phyloP scores from a whole-genome alignment of 306 rosid species.

The Quercus suber region DNA sequence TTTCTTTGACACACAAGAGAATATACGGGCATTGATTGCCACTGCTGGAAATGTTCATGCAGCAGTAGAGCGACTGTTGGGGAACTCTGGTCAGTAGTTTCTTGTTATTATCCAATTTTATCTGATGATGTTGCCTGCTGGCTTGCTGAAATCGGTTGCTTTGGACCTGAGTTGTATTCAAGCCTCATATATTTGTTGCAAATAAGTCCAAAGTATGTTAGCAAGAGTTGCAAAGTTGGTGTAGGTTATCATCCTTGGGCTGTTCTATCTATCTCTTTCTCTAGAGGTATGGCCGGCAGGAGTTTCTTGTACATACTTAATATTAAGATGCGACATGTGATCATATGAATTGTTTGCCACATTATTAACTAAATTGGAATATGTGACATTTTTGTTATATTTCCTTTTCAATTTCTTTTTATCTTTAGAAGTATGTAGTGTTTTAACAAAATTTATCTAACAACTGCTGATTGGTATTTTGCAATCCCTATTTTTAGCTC shows the following conservation, averaged over 20 bases:
- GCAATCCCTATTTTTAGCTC: background rate
- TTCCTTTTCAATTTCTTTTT: background rate
- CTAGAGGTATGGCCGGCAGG: slow-evolving; percentile 12
- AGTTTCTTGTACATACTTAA: slow-evolving; percentile 36
- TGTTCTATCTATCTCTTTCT: slow-evolving; percentile 21
- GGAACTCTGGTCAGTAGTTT: slow-evolving; percentile 65
- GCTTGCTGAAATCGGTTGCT: slow-evolving; percentile 33
- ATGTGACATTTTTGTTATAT: background rate
- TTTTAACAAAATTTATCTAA: background rate
- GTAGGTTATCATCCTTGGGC: slow-evolving; percentile 29
- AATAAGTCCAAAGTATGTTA: slow-evolving; percentile 45
- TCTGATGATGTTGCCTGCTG: slow-evolving; percentile 16
- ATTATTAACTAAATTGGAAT: background rate
- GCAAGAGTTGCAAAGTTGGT: slow-evolving; percentile 34
- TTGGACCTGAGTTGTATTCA: slow-evolving; percentile 27
- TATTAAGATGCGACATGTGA: slow-evolving; percentile 1
- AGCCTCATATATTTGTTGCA: slow-evolving; percentile 25
- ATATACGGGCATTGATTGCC: slow-evolving; percentile 76
- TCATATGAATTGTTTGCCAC: slow-evolving; percentile 19
- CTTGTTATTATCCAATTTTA: slow-evolving; percentile 19
- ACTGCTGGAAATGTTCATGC: slow-evolving; percentile 86
- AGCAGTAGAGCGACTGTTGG: slow-evolving; percentile 81
- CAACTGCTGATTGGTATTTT: background rate
- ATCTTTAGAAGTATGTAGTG: background rate
- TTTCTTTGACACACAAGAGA: slow-evolving; percentile 85